Base-by-base conservation (phyloP, 768 basidiomycete genomes). In the Phylloporus sp. region DNA sequence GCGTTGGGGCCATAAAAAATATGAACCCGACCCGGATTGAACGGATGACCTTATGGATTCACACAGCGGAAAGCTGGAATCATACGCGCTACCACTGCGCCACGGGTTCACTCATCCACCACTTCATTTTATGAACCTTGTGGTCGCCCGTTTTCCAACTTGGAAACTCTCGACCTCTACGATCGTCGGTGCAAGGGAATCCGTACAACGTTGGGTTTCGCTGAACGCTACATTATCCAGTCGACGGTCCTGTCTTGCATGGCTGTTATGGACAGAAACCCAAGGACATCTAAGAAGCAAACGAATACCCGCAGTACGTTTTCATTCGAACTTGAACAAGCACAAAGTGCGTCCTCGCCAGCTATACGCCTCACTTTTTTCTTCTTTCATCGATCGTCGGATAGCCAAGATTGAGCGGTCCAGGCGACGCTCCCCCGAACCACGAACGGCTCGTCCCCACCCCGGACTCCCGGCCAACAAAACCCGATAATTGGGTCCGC, bases 21-120 rank as follows among this genome's bases (percentile, higher is more conserved):
- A 4, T 69, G 66, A 69, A 65, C 69, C 68, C 67, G 57, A 70
- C 70, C 69, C 69, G 70, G 64, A 63, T 70, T 67, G 70, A 71
- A 71, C 69, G 69, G 70, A 70, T 69, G 70, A 71, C 70, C 69
- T 70, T 71, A 62, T 66, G 69, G 70, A 70, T 8, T 44, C 29
- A 35, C 49, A 37, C 54, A n/a, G 15, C 4, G 1, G 0, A n/a
- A 29, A 50, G 48, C 66, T 69, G 67, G 67, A 69, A 69, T 69
- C 67, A 64, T 59, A 69, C 63, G 65, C 65, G 64, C 66, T 66
- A 66, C 65, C 65, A 66, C 65, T 66, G 67, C 62, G 65, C 65
- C 60, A 66, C 65, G 65, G 65, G 65, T 66, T 60, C 64, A 9
- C 50, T 14, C 3, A 2, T 23, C 0, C 1, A 3, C 3, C 4